Conservation (phyloP, 257 asterid genomes). For the Lycium barbarum region DNA sequence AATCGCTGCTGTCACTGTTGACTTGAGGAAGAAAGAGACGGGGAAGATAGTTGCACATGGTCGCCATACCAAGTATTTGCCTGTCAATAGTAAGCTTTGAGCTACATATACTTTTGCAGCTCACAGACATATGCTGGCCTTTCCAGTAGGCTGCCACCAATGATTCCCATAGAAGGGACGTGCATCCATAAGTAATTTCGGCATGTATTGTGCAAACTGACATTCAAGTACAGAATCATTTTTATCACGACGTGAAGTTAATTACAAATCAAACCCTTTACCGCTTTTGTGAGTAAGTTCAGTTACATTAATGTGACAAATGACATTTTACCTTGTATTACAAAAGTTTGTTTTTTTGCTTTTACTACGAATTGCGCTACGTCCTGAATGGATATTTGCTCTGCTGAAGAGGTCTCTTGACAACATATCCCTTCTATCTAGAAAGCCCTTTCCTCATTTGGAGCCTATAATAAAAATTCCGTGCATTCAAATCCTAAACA, state of each 20-base stretch:
- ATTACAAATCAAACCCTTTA: no score
- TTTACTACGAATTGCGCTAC: no score
- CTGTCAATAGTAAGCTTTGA: conserved; percentile 56
- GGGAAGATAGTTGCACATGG: conserved; percentile 67
- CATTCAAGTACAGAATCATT: neutral
- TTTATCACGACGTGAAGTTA: no score
- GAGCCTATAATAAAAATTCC: neutral
- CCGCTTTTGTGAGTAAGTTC: neutral
- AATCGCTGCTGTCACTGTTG: conserved; percentile 62
- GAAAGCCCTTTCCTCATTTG: neutral
- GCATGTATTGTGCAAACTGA: neutral
- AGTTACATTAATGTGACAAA: neutral
- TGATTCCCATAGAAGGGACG: neutral
- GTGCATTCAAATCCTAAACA: neutral
- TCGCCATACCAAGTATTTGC: conserved; percentile 68
- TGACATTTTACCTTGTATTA: neutral
- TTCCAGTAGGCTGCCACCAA: neutral
- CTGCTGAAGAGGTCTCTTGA: neutral
- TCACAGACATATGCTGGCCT: no score
- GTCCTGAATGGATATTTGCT: neutral
- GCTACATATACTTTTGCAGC: neutral
- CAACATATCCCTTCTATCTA: neutral
- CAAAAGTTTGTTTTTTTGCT: neutral
- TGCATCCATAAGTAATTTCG: neutral
- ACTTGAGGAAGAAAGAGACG: conserved; percentile 54